Evolutionary conservation across 2,329 filamentous ascomycete genomes (phyloP).

Genomic region (Mycocentrospora acerina): DNA sequence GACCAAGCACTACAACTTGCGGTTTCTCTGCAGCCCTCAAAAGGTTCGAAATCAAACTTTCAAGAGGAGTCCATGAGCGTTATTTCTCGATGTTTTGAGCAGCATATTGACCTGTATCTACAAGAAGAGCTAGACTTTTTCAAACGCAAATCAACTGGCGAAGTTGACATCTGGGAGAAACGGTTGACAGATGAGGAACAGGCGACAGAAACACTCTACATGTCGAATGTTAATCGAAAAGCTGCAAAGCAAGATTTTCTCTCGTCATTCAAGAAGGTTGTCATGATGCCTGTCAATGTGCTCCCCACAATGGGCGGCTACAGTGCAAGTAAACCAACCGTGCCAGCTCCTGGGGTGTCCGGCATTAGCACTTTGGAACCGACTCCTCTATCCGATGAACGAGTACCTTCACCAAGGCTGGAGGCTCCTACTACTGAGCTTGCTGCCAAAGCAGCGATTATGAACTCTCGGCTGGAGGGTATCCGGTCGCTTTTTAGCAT

Average conservation of each 20-base stretch:
- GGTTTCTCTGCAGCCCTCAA: slow-evolving; percentile 67
- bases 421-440: slow-evolving; percentile 87
- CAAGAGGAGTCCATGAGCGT: slow-evolving; percentile 66
- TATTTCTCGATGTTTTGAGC: slow-evolving; percentile 77
- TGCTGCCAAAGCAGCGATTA: slow-evolving; percentile 94
- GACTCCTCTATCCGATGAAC: slow-evolving; percentile 20
- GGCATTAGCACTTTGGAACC: slow-evolving; percentile 34
- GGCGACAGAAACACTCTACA: slow-evolving; percentile 87
- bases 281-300: slow-evolving; percentile 97
- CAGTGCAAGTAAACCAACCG: slow-evolving; percentile 40
- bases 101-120: slow-evolving; percentile 89
- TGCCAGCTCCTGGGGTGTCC: slow-evolving; percentile 21
- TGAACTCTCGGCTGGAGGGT: slow-evolving; percentile 90
- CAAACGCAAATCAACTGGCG: slow-evolving; percentile 69
- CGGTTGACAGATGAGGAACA: slow-evolving; percentile 89
- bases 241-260: slow-evolving; percentile 96
- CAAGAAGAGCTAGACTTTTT: slow-evolving; percentile 90
- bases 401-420: slow-evolving; percentile 46
- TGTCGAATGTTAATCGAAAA: slow-evolving; percentile 91
- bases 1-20: slow-evolving; percentile 81
- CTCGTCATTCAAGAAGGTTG: slow-evolving; percentile 95
- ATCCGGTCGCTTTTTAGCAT: slow-evolving; percentile 96
- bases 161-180: slow-evolving; percentile 86
- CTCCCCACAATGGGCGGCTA: slow-evolving; percentile 64
- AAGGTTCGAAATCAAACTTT: slow-evolving; percentile 62